A percentile compares a stretch with the other conserved stretches of the same genome.
These are phyloP conservation scores for Talaromyces liani DNA, from an alignment of 495 filamentous ascomycete species.

Conservation along the genomic window DNA sequence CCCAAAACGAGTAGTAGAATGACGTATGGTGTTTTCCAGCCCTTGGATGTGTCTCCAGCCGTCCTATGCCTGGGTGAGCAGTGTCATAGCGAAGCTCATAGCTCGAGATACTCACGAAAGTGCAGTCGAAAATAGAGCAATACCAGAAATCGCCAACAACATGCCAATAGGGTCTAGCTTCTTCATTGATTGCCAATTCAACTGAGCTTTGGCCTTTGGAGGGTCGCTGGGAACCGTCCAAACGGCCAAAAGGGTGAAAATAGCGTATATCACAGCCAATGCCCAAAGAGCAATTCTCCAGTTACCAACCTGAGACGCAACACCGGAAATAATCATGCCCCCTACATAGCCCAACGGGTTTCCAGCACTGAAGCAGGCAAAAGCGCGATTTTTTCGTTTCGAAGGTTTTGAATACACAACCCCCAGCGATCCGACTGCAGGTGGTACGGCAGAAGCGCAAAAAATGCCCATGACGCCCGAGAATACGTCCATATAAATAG, in stretches of 20 bases:
- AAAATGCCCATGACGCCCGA: conserved; percentile 59
- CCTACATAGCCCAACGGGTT: conserved; percentile 64
- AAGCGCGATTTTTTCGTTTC: conserved; percentile 57
- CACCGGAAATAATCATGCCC: conserved; percentile 58
- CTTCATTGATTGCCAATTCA: conserved; percentile 43
- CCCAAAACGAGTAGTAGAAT: conserved; percentile 56
- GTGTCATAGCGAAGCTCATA: neutral
- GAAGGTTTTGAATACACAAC: conserved; percentile 53
- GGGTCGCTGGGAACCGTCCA: conserved; percentile 56
- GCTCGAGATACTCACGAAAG: conserved; percentile 44
- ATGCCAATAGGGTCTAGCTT: conserved; percentile 61
- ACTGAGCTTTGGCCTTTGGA: conserved; percentile 24
- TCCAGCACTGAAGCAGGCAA: conserved; percentile 61
- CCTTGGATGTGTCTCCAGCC: conserved; percentile 46
- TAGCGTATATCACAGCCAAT: conserved; percentile 55
- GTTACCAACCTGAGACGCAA: conserved; percentile 57
- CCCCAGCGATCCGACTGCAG: conserved; percentile 57
- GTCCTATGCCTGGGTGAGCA: conserved; percentile 21
- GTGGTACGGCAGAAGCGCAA: conserved; percentile 56
- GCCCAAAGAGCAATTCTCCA: conserved; percentile 63
- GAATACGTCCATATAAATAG: conserved; percentile 57
- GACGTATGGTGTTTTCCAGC: conserved; percentile 62
- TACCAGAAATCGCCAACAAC: conserved; percentile 52
- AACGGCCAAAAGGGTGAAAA: conserved; percentile 50
- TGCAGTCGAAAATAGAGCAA: conserved; percentile 56